A percentile compares a stretch with the other conserved stretches of the same genome.
Conservation (phyloP, 441 rosid species). For the Geranium incanum region DNA sequence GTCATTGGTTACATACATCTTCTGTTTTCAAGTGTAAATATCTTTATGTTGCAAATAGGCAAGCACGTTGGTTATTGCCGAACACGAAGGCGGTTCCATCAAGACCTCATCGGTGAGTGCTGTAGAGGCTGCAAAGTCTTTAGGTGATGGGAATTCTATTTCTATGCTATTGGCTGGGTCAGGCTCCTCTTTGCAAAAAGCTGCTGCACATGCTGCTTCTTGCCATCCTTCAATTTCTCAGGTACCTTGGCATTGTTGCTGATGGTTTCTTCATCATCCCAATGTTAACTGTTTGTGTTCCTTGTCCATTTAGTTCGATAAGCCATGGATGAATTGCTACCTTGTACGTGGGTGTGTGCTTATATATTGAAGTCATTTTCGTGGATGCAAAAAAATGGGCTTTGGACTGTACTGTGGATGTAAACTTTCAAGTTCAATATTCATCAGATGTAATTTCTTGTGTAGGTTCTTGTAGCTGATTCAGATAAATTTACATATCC, state of each 20-base stretch:
- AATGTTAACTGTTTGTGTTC: background rate
- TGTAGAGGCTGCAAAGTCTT: constrained; percentile 58
- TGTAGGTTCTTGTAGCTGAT: constrained; percentile 81
- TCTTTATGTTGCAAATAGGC: constrained; percentile 27
- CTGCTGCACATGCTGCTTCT: constrained; percentile 64
- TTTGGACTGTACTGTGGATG: background rate
- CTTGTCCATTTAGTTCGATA: constrained; percentile 2
- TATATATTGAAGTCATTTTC: background rate
- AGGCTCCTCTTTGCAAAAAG: constrained; percentile 63
- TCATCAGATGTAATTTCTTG: constrained; percentile 10
- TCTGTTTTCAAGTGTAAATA: background rate
- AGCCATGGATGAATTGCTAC: background rate
- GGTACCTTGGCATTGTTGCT: constrained; percentile 27
- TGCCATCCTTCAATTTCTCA: constrained; percentile 67
- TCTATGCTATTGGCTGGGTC: constrained; percentile 77
- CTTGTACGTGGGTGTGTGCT: background rate
- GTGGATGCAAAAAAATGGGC: background rate
- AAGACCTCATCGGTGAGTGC: constrained; percentile 57
- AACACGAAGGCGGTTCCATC: constrained; percentile 63
- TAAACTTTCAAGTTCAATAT: background rate
- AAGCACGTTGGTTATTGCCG: constrained; percentile 72
- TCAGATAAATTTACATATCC: constrained; percentile 58
- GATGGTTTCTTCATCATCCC: background rate
- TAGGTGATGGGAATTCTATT: constrained; percentile 45
- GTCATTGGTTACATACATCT: background rate